Percentiles rank a stretch among this genome's conserved stretches.
phyloP scores from a whole-genome alignment of 164 flowering plant genomes.

The Nymphaea colorata region DNA sequence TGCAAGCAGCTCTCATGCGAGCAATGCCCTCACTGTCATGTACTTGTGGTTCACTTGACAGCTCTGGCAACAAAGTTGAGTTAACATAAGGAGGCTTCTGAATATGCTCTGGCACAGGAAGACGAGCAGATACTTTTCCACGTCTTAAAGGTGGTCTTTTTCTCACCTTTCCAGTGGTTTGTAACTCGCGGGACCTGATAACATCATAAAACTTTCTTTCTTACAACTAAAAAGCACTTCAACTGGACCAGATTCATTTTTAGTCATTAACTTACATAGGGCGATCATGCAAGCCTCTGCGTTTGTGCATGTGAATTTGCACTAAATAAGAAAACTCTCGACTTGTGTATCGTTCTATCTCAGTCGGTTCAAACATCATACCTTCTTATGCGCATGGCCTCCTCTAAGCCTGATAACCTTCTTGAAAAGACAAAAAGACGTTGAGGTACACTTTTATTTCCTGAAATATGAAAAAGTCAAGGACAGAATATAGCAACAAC shows the following conservation, averaged over 20 bases:
- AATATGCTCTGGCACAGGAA: slow-evolving; percentile 79
- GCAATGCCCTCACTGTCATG: slow-evolving; percentile 72
- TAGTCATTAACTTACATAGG: too few relatives aligned
- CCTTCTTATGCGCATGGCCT: slow-evolving; percentile 69
- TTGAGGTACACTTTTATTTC: slow-evolving; percentile 8
- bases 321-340: too few relatives aligned
- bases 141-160: slow-evolving; percentile 59
- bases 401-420: slow-evolving; percentile 62
- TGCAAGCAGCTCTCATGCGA: slow-evolving; percentile 77
- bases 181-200: slow-evolving; percentile 49
- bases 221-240: not conserved
- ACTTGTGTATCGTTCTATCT: too few relatives aligned
- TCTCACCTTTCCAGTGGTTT: slow-evolving; percentile 16
- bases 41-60: slow-evolving; percentile 54
- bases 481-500: not conserved
- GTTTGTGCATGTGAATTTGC: too few relatives aligned
- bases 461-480: slow-evolving; percentile 16
- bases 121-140: slow-evolving; percentile 65
- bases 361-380: slow-evolving; percentile 6
- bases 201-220: not conserved
- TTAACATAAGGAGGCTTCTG: slow-evolving; percentile 77
- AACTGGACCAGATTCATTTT: not conserved
- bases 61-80: slow-evolving; percentile 45
- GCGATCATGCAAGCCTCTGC: too few relatives aligned
- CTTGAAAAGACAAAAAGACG: slow-evolving; percentile 25